phyloP scores from a whole-genome alignment of 768 basidiomycete species.

The Tulasnella sp. region DNA sequence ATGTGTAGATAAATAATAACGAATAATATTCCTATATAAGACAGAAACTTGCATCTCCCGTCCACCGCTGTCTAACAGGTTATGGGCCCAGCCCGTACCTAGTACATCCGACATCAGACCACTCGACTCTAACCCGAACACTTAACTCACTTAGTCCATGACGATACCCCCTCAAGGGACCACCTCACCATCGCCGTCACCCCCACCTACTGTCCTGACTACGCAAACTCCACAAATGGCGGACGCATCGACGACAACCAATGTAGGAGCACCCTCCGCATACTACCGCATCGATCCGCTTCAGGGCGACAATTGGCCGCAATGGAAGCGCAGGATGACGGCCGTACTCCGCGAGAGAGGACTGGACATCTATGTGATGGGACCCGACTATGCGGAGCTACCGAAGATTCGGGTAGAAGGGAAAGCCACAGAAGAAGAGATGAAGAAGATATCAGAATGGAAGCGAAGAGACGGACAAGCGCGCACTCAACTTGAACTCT shows the following conservation, averaged over 20 bases:
- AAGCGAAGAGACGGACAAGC: constrained; percentile 24
- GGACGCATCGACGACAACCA: not conserved
- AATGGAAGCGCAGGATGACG: constrained; percentile 14
- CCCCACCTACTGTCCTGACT: not conserved
- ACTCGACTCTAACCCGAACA: not conserved
- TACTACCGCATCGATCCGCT: constrained; percentile 6
- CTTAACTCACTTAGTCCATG: not conserved
- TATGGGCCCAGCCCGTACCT: not conserved
- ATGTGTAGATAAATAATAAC: no score
- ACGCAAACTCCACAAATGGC: not conserved
- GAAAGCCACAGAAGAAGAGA: not conserved
- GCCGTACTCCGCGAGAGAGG: constrained; percentile 7
- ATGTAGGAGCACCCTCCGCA: not conserved
- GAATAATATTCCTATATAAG: no score
- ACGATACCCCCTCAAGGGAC: not conserved
- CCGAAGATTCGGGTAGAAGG: not conserved
- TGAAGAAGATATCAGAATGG: constrained; percentile 18
- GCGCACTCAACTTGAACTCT: constrained; percentile 24
- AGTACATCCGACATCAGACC: not conserved
- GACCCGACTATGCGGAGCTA: not conserved
- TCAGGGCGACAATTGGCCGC: constrained; percentile 11
- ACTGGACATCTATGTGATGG: constrained; percentile 2
- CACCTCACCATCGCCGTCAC: not conserved
- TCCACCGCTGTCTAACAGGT: not conserved
- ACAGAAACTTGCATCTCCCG: no score